Evolutionary conservation across 805 yeast species (phyloP), one percentile per base, ranked within the genome.

Genomic region (Ogataea kodamae): DNA sequence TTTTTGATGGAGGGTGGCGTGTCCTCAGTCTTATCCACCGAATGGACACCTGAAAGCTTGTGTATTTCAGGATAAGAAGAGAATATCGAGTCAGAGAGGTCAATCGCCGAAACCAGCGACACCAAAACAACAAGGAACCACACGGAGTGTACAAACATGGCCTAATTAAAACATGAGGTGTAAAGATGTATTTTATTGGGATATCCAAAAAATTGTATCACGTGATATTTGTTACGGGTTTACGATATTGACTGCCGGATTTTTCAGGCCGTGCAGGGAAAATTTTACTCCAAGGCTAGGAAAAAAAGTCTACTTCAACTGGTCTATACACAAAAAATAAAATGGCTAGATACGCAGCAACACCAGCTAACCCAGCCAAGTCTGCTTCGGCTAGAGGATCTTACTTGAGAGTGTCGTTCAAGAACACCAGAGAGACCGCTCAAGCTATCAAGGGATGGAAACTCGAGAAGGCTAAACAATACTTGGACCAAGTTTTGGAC

Each of bases 341-440:
- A 79, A 92, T 92, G 97, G 87, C 89, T 78, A 92, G 99, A 78
- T 92, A 92, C 97, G 95, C 89, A 78, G 92, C 95, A 71, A 81
- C 87, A 65, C 87, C 98, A 68, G 88, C 95, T 64, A 89, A 92
- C 89, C 97, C 98, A 76, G 92, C 96, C 69, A 87, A 88, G 78
- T 84, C 96, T 61, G 97, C 97, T 65, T 83, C 96, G 67, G 95
- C 98, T 67, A 94, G 97, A 72, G 97, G 97, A 67, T 86, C 97
- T 45, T 89, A 88, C 89, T 79, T 92, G 72, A 90, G 99, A 76
- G 96, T 87, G 59, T 92, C 98, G 55, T 92, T 72, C 96, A 92
- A 92, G 89, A 92, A 92, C 90, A 92, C 98, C 76, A 87, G 96
- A 73, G 98, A 90, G 75, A 83, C 97, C 57, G 97, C 94, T 62